Base-by-base conservation (phyloP, 768 basidiomycete genomes). In the Dentipellis sp. region DNA sequence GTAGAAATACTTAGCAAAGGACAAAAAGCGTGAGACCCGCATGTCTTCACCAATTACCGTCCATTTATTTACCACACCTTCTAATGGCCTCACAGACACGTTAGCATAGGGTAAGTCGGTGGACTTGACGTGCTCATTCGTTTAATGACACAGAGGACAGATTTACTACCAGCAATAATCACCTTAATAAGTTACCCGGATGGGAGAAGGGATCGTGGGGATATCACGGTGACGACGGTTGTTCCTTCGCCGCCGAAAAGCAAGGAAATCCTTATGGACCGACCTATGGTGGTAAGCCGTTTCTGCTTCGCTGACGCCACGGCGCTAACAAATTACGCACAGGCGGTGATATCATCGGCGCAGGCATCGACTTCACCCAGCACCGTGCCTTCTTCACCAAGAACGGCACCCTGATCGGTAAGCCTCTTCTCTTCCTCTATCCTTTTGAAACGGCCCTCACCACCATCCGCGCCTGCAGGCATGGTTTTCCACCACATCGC, bases 281-380 rank as follows among this genome's bases (percentile, higher is more conserved):
- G 46, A 81, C 79, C 0, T 97, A 88, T 67, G 85, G 88, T 63
- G 83, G 92, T 93, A 68, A 66, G 84, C 74, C 16, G 23, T 5
- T 12, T 17, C 39, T 39, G 10, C 23, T 45, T 42, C 29, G 47
- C 38, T 35, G 29, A 50, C 23, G 56, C 7, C 54, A 61, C 54
- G 50, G 54, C 36, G 59, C 57, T 39, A 57, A 49, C 53, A 59
- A 51, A 29, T 62, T 49, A 22, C 19, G 39, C 47, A 19, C 29
- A 94, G 93, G 83, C 46, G 88, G 87, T 8, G 95, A 99, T 67
- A 72, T 86, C 22, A 78, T 99, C 57, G 95, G 95, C 10, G 95
- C 93, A 64, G 95, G 95, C 1, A 78, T 98, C 57, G 92, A 97
- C 69, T 97, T 93, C 65, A 84, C 83, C 46, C 81, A 79, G 17